Percentiles rank a stretch among this genome's conserved stretches.
phyloP scores from a whole-genome alignment of 2,329 filamentous ascomycete species.

The Fusarium falciforme region DNA sequence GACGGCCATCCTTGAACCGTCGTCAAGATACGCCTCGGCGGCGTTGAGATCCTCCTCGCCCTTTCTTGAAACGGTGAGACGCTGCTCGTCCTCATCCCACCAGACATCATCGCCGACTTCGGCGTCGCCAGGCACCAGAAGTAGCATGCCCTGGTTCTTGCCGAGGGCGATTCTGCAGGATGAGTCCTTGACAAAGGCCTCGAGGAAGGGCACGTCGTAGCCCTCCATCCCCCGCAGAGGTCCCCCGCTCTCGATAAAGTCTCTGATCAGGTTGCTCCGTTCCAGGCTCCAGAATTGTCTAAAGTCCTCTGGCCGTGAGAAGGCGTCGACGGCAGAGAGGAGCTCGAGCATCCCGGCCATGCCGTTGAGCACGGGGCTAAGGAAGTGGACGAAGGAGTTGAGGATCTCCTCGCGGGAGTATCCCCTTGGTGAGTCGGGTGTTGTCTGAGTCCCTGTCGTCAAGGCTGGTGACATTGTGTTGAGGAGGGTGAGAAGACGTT shows the following conservation, averaged over 20 bases:
- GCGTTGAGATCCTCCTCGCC: constrained; percentile 29
- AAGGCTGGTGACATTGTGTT: constrained; percentile 46
- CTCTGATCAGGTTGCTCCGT: constrained; percentile 48
- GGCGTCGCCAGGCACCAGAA: constrained; percentile 44
- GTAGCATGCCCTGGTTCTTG: constrained; percentile 39
- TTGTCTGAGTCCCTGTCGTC: constrained; percentile 9
- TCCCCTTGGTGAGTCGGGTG: neutral
- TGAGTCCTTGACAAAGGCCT: constrained; percentile 41
- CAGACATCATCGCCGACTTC: constrained; percentile 45
- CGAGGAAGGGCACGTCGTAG: constrained; percentile 43
- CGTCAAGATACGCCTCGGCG: constrained; percentile 37
- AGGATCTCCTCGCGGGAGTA: constrained; percentile 44
- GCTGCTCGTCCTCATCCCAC: constrained; percentile 35
- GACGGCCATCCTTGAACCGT: constrained; percentile 34
- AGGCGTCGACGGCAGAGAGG: constrained; percentile 46
- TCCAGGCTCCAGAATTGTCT: constrained; percentile 51
- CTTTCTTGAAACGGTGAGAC: constrained; percentile 36
- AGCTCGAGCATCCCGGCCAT: constrained; percentile 50
- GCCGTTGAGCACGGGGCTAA: constrained; percentile 50
- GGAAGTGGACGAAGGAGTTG: constrained; percentile 48
- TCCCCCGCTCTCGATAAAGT: constrained; percentile 45
- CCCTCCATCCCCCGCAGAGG: constrained; percentile 39
- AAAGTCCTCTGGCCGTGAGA: constrained; percentile 48
- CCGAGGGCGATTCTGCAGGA: constrained; percentile 43
- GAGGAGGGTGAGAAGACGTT: constrained; percentile 50